Evolutionary conservation across 306 rosid genomes (phyloP), one percentile per base, ranked within the genome.

Genomic region (Medicago lupulina): DNA sequence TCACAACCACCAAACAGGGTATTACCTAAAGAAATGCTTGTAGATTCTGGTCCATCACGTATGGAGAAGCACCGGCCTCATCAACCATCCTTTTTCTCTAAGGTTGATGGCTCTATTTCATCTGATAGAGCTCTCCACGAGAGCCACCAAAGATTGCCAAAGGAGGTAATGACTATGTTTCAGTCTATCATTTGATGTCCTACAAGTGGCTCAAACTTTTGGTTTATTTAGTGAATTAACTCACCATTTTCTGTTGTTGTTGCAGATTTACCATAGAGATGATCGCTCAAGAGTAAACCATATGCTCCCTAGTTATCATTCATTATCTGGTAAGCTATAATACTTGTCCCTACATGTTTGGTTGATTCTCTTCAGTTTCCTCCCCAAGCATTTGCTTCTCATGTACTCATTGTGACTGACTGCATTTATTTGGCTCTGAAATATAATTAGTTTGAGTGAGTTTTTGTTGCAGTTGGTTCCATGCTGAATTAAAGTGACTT

Each of bases 201-300:
- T 74, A 55, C 67, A 46, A 65, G 59, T 53, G 72, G 70, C 57
- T 61, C 58, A 61, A 25, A 58, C 73, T 72, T 70, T 63, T 54
- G 63, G 68, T 57, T 71, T 64, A 43, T 69, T 60, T 78, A 63
- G 65, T 44, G 17, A 71, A 68, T 39, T 16, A 15, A 19, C 71
- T 71, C 43, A 4, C 58, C 72, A 50, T 76, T 69, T 46, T 75
- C 63, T 80, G n/a, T 16, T 80, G 1, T 50, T 50, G 19, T 72
- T 73, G 81, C 96, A 96, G 99, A 87, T 88, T 31, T 96, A 89
- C 82, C 88, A 82, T 80, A 89, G 97, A 85, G 97, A 92, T 82
- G 96, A 95, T 78, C 96, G 93, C 74, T 41, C 85, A 79, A 89
- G 98, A 87, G 60, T 86, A 84, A 89, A 62, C 86, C 93, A 91